phyloP scores from a whole-genome alignment of 768 basidiomycete genomes.

The Xerocomellus amylosporus region DNA sequence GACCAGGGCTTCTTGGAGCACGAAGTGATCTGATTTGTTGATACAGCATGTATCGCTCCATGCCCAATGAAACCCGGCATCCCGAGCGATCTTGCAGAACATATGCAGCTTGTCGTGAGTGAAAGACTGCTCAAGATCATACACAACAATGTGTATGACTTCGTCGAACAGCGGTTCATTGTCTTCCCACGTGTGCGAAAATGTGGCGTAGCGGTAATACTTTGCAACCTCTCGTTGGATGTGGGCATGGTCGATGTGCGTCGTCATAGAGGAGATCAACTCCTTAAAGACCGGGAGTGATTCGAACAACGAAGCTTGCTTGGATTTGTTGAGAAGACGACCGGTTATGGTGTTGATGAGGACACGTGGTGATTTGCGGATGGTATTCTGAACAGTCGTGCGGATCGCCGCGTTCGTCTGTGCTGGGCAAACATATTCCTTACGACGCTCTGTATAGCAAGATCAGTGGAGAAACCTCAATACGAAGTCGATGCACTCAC shows the following conservation, averaged over 20 bases:
- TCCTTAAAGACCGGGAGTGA: neutral
- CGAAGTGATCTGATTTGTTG: too few relatives aligned
- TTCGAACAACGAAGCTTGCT: conserved; percentile 8
- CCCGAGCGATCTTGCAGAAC: too few relatives aligned
- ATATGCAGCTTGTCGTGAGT: too few relatives aligned
- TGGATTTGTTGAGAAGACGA: neutral
- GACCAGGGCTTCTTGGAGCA: too few relatives aligned
- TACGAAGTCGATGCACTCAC: neutral
- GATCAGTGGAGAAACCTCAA: neutral
- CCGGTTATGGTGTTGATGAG: conserved; percentile 7
- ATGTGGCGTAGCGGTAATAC: conserved; percentile 1
- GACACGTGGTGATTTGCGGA: neutral
- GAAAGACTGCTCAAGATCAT: too few relatives aligned
- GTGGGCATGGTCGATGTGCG: neutral
- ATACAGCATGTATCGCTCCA: too few relatives aligned
- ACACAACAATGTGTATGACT: too few relatives aligned
- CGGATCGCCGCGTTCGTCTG: neutral
- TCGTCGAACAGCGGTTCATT: neutral
- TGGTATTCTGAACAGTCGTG: neutral
- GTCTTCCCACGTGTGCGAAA: neutral
- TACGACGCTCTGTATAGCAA: neutral
- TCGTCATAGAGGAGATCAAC: conserved; percentile 9
- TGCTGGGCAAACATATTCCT: neutral
- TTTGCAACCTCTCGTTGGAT: neutral
- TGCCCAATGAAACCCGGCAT: too few relatives aligned